A percentile compares a stretch with the other conserved stretches of the same genome.
Evolutionary conservation across 2,329 filamentous ascomycete species (phyloP).

Genomic region (Purpureocillium lavendulum): DNA sequence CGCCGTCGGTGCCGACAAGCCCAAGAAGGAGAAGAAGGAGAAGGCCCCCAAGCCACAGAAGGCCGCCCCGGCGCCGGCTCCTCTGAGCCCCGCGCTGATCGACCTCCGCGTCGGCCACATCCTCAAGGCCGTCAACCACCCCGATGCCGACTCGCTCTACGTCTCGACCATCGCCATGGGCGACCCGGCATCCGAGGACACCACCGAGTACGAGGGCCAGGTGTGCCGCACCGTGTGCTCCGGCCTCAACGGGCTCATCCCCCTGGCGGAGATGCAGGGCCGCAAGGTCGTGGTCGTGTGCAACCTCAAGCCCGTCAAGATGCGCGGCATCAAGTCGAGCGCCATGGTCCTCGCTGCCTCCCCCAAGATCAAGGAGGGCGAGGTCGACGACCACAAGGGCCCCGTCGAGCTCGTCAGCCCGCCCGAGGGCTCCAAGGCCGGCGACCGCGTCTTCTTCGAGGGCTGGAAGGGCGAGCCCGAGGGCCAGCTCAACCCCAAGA

Average conservation of each 20-base stretch:
- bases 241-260: slow-evolving; percentile 85
- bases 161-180: slow-evolving; percentile 95
- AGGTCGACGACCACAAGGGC: slow-evolving; percentile 75
- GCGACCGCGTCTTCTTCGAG: slow-evolving; percentile 86
- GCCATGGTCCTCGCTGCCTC: slow-evolving; percentile 96
- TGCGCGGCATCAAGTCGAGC: slow-evolving; percentile 73
- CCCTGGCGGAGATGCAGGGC: slow-evolving; percentile 91
- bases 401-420: slow-evolving; percentile 89
- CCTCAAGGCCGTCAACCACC: slow-evolving; percentile 89
- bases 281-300: slow-evolving; percentile 93
- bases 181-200: slow-evolving; percentile 82
- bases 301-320: slow-evolving; percentile 98
- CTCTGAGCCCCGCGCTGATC: slow-evolving; percentile 76
- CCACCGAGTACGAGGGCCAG: slow-evolving; percentile 83
- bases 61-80: slow-evolving; percentile 60
- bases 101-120: slow-evolving; percentile 97
- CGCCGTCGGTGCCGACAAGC: slow-evolving; percentile 30
- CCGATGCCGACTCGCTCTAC: slow-evolving; percentile 91
- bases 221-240: slow-evolving; percentile 94
- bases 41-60: slow-evolving; percentile 72
- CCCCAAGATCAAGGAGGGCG: slow-evolving; percentile 72
- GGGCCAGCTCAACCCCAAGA: slow-evolving; percentile 93
- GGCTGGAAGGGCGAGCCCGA: slow-evolving; percentile 93
- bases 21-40: slow-evolving; percentile 83
- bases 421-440: slow-evolving; percentile 68